These are phyloP conservation scores for Boletellus emodensis DNA, from an alignment of 768 basidiomycete species.

Conservation along the genomic window DNA sequence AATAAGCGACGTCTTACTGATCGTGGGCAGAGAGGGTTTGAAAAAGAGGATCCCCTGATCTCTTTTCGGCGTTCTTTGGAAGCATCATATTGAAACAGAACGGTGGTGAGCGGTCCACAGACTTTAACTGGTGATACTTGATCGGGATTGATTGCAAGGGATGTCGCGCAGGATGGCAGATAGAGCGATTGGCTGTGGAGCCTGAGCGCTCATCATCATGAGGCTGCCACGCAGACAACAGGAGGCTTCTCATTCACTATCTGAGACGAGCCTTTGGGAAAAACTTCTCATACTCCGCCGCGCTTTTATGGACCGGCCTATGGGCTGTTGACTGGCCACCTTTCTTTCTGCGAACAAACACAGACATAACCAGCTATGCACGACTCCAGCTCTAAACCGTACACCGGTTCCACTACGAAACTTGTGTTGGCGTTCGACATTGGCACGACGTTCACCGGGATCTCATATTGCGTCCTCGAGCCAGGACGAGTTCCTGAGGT, in stretches of 20 bases:
- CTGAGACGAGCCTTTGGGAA: neutral
- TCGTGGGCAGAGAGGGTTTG: too few species aligned
- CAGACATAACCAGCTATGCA: slow-evolving; percentile 3
- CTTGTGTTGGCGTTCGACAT: slow-evolving; percentile 46
- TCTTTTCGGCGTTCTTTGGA: too few species aligned
- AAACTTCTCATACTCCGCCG: neutral
- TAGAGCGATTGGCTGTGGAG: neutral
- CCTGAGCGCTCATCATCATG: neutral
- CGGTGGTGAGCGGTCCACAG: neutral
- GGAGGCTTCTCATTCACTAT: neutral
- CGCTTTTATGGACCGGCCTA: neutral
- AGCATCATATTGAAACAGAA: too few species aligned
- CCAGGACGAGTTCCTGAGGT: slow-evolving; percentile 10
- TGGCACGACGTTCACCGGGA: slow-evolving; percentile 44
- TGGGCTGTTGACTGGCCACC: neutral
- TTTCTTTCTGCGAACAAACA: neutral
- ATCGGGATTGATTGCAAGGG: neutral
- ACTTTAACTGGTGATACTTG: neutral
- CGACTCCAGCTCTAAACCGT: neutral
- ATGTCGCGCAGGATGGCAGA: too few species aligned
- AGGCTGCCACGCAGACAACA: neutral
- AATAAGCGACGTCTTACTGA: too few species aligned
- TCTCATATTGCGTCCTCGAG: slow-evolving; percentile 33
- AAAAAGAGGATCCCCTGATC: too few species aligned
- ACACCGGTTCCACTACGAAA: slow-evolving; percentile 15